phyloP scores from a whole-genome alignment of 805 yeast species.

The Saccharomycopsis sp. region DNA sequence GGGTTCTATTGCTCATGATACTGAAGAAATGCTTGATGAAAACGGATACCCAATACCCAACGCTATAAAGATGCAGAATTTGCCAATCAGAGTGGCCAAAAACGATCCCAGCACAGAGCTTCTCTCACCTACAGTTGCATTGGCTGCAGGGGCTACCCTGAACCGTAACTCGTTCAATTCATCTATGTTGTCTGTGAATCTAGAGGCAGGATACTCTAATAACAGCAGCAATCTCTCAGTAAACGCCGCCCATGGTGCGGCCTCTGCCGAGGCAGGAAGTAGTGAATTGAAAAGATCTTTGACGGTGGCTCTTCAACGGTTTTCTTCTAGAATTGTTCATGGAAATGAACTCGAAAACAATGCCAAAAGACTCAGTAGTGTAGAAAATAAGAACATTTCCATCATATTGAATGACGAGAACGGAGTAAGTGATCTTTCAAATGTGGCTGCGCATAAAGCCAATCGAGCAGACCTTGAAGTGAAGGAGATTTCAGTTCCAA shows the following conservation, averaged over 20 bases:
- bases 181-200: background rate
- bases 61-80: constrained; percentile 16
- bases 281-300: constrained; percentile 14
- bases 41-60: constrained; percentile 4
- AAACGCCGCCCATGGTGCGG: background rate
- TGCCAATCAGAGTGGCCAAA: constrained; percentile 9
- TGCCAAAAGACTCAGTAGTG: constrained; percentile 3
- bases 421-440: constrained; percentile 10
- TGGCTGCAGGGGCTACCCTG: background rate
- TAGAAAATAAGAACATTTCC: background rate
- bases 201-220: background rate
- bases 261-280: constrained; percentile 5
- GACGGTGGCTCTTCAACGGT: constrained; percentile 17
- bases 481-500: background rate
- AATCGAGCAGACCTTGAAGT: constrained; percentile 3
- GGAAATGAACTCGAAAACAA: constrained; percentile 17
- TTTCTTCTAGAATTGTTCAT: constrained; percentile 18
- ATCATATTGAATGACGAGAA: constrained; percentile 14
- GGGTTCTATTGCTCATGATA: background rate
- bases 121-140: constrained; percentile 8
- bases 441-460: background rate
- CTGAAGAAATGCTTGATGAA: constrained; percentile 1
- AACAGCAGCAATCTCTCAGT: background rate
- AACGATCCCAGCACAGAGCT: constrained; percentile 16
- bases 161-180: background rate